These are phyloP conservation scores for Beauveria caledonica DNA, from an alignment of 2,329 filamentous ascomycete genomes.

Conservation along the genomic window DNA sequence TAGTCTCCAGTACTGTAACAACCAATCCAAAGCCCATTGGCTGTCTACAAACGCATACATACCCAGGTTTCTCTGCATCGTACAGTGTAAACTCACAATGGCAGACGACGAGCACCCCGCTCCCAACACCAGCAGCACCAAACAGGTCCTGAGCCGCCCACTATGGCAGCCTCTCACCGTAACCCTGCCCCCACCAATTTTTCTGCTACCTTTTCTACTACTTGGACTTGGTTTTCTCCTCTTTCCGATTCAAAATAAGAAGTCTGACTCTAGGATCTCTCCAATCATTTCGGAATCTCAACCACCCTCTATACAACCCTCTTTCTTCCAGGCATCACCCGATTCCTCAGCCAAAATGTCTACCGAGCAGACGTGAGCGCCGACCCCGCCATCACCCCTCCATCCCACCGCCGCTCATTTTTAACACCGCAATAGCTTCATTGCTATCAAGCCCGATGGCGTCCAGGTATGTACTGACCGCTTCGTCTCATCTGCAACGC, in stretches of 20 bases:
- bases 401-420: slow-evolving; percentile 8
- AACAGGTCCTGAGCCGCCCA: slow-evolving; percentile 14
- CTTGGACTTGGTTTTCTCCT: slow-evolving; percentile 29
- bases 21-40: too few relatives aligned
- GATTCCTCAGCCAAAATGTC: slow-evolving; percentile 47
- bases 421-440: slow-evolving; percentile 63
- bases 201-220: slow-evolving; percentile 31
- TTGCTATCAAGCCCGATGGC: slow-evolving; percentile 99
- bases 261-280: slow-evolving; percentile 17
- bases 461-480: slow-evolving; percentile 66
- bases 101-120: slow-evolving; percentile 27
- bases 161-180: slow-evolving; percentile 23
- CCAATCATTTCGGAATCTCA: slow-evolving; percentile 22
- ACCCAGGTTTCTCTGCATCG: too few relatives aligned
- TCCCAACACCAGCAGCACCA: slow-evolving; percentile 16
- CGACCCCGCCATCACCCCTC: slow-evolving; percentile 25
- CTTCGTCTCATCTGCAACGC: not conserved
- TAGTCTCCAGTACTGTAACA: too few relatives aligned
- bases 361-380: slow-evolving; percentile 79
- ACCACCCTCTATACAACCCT: slow-evolving; percentile 20
- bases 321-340: slow-evolving; percentile 22
- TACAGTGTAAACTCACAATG: slow-evolving; percentile 19
- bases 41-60: not conserved
- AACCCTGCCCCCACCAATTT: slow-evolving; percentile 37
- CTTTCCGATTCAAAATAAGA: slow-evolving; percentile 19